Conservation (phyloP, 257 asterid genomes). For the Solanum sitiens region DNA sequence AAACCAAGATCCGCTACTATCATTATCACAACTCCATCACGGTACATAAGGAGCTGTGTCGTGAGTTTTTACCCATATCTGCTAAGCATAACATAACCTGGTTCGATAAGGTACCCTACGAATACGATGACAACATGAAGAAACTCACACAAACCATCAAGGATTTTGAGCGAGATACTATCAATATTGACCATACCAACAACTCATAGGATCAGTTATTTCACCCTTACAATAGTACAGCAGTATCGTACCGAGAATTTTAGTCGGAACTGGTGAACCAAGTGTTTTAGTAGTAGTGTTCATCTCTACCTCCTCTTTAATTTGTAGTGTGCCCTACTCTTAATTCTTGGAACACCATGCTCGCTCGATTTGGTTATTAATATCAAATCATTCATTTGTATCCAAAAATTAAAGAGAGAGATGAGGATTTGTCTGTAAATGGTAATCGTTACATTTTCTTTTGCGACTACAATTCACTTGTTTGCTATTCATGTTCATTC, state of each 20-base stretch:
- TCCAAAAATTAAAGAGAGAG: not conserved
- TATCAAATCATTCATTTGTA: not conserved
- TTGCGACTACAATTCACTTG: not conserved
- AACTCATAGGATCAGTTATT: not conserved
- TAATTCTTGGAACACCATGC: not conserved
- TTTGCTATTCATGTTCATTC: not conserved
- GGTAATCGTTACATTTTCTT: not conserved
- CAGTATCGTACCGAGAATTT: not conserved
- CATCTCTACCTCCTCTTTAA: not conserved
- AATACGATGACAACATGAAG: constrained; percentile 44
- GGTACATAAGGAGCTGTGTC: constrained; percentile 53
- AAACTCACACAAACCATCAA: constrained; percentile 36
- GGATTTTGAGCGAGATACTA: constrained; percentile 35
- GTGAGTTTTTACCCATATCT: not conserved
- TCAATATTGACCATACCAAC: constrained; percentile 9
- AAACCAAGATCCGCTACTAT: constrained; percentile 48
- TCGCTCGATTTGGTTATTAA: not conserved
- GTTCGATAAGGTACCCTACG: constrained; percentile 47
- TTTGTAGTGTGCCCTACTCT: not conserved
- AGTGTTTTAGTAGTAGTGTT: not conserved
- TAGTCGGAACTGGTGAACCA: not conserved
- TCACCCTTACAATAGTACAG: not conserved
- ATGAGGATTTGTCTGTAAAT: constrained; percentile 5
- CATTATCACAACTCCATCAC: constrained; percentile 73
- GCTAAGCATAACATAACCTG: constrained; percentile 20